phyloP scores from a whole-genome alignment of 2,329 filamentous ascomycete genomes.

The Colletotrichum tropicicola region DNA sequence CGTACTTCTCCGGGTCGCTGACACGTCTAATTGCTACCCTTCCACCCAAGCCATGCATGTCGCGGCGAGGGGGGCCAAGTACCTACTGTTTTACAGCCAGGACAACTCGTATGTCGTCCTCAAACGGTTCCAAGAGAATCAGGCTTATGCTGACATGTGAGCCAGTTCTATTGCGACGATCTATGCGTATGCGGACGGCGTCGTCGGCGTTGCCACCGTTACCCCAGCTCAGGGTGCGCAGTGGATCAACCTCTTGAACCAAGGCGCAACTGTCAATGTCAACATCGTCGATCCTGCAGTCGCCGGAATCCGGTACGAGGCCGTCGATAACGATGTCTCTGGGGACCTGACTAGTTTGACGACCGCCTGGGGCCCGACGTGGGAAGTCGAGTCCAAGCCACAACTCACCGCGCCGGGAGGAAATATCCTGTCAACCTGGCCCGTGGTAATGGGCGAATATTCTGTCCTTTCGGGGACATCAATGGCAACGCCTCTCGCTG shows the following conservation, averaged over 20 bases:
- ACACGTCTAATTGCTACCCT: slow-evolving; percentile 40
- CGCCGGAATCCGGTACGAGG: not conserved
- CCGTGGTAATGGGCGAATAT: slow-evolving; percentile 45
- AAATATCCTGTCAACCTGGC: slow-evolving; percentile 32
- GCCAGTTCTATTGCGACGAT: not conserved
- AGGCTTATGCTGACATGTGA: too few species aligned
- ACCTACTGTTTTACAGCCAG: slow-evolving; percentile 32
- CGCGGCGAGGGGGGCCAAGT: slow-evolving; percentile 49
- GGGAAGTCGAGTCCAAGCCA: slow-evolving; percentile 31
- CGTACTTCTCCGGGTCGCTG: slow-evolving; percentile 48
- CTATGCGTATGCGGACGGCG: not conserved
- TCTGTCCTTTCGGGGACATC: slow-evolving; percentile 61
- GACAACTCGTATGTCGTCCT: not conserved
- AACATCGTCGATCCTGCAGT: not conserved
- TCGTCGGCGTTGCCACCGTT: not conserved
- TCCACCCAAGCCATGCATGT: slow-evolving; percentile 47
- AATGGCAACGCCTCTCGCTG: slow-evolving; percentile 59
- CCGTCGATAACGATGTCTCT: not conserved
- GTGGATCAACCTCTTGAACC: not conserved
- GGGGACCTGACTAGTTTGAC: slow-evolving; percentile 4
- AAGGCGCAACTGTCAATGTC: slow-evolving; percentile 43
- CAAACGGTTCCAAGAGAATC: not conserved
- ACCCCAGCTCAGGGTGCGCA: not conserved
- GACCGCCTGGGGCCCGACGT: slow-evolving; percentile 31
- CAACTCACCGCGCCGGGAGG: slow-evolving; percentile 33